Conservation (phyloP, 768 basidiomycete species). For the Tulasnella sp. region DNA sequence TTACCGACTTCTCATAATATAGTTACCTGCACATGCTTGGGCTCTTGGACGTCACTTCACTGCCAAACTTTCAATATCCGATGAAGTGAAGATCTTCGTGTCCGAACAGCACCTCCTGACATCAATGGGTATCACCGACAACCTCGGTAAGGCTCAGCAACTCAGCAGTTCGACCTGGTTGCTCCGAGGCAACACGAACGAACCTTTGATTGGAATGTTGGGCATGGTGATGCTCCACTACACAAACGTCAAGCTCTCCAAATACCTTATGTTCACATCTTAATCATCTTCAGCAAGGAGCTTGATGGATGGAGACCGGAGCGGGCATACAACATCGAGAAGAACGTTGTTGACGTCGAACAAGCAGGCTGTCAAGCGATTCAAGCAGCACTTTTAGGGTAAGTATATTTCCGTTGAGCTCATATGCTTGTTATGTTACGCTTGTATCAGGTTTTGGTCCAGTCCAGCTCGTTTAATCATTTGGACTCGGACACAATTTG, state of each 20-base stretch:
- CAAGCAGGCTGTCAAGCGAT: slow-evolving; percentile 58
- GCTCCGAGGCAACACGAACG: slow-evolving; percentile 59
- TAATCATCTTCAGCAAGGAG: slow-evolving; percentile 45
- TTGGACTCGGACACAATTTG: too few species aligned
- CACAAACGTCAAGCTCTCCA: slow-evolving; percentile 53
- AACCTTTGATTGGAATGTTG: slow-evolving; percentile 94
- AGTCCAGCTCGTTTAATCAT: too few species aligned
- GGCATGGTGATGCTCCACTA: slow-evolving; percentile 52
- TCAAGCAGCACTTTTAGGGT: too few species aligned
- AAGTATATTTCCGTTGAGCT: too few species aligned
- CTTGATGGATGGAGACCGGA: slow-evolving; percentile 36
- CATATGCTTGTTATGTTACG: too few species aligned
- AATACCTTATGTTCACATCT: slow-evolving; percentile 72
- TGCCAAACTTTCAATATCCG: slow-evolving; percentile 41
- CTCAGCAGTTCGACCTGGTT: slow-evolving; percentile 84
- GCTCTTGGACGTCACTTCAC: slow-evolving; percentile 91
- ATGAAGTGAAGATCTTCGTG: slow-evolving; percentile 70
- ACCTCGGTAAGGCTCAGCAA: slow-evolving; percentile 45
- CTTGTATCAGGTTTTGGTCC: too few species aligned
- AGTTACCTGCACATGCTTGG: slow-evolving; percentile 76
- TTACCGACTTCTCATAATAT: slow-evolving; percentile 83
- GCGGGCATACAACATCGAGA: slow-evolving; percentile 44
- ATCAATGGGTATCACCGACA: slow-evolving; percentile 92
- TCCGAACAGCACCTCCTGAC: slow-evolving; percentile 79
- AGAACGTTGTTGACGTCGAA: slow-evolving; percentile 82